These are phyloP conservation scores for Herpotrichia juniperi DNA, from an alignment of 2,329 filamentous ascomycete genomes.

Conservation along the genomic window DNA sequence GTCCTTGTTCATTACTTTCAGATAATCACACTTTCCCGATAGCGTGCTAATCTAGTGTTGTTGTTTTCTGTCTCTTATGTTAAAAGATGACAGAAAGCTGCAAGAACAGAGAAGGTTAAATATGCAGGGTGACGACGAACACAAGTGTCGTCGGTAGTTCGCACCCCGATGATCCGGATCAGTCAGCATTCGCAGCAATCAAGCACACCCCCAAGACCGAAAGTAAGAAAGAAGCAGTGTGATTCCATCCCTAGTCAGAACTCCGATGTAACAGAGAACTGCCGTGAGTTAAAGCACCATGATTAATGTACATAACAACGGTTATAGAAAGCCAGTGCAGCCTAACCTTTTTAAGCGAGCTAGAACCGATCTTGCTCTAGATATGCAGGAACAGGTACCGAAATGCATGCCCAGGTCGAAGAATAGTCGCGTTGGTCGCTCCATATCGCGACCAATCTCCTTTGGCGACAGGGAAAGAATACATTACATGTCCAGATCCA, in stretches of 20 bases:
- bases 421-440: neutral
- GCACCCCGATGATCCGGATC: neutral
- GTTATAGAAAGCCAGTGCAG: neutral
- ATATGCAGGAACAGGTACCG: neutral
- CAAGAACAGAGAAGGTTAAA: too few species aligned
- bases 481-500: conserved; percentile 2
- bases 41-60: too few species aligned
- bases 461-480: neutral
- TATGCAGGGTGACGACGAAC: too few species aligned
- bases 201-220: neutral
- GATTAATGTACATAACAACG: neutral
- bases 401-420: neutral
- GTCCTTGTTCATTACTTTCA: too few species aligned
- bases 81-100: too few species aligned
- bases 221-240: neutral
- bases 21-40: too few species aligned
- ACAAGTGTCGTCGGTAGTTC: neutral
- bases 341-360: neutral
- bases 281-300: neutral
- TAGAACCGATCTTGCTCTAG: neutral
- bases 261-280: neutral
- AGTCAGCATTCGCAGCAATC: neutral
- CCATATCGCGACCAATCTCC: neutral
- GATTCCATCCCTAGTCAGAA: neutral
- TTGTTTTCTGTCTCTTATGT: too few species aligned